Evolutionary conservation across 371 early-diverging fungal genomes (phyloP).

Genomic region (Rhizomucor miehei): DNA sequence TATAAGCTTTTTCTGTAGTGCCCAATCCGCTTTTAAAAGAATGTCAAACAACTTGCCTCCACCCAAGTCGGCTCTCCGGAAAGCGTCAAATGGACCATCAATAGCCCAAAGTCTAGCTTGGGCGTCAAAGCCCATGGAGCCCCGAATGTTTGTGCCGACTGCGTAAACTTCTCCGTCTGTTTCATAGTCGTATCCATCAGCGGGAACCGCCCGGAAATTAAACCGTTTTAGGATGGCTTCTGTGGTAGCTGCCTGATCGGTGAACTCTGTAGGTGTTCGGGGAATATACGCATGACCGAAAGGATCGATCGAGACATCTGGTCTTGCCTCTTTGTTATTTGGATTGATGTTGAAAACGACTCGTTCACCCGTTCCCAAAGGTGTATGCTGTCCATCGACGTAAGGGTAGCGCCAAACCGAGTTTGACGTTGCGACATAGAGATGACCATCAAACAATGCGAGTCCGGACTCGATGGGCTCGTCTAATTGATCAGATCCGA

Average conservation of each 20-base stretch:
- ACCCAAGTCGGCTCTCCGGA: conserved; percentile 18
- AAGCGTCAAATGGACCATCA: conserved; percentile 21
- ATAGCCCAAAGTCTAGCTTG: conserved; percentile 46
- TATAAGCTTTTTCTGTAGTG: too few relatives aligned
- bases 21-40: too few relatives aligned
- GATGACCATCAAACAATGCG: conserved; percentile 18
- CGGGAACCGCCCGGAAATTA: conserved; percentile 32
- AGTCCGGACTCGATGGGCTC: conserved; percentile 23
- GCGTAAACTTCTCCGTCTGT: conserved; percentile 35
- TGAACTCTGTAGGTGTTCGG: conserved; percentile 16
- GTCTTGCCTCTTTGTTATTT: conserved; percentile 4
- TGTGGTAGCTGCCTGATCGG: conserved; percentile 7
- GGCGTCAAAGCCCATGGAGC: conserved; percentile 40
- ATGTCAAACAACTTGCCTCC: conserved; percentile 4
- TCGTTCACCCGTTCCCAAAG: conserved; percentile 18
- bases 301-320: conserved; percentile 38
- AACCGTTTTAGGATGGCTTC: conserved; percentile 41
- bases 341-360: conserved; percentile 27
- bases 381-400: conserved; percentile 41
- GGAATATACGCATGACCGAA: conserved; percentile 38
- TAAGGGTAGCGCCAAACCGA: conserved; percentile 37
- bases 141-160: conserved; percentile 33
- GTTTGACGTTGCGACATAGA: conserved; percentile 32
- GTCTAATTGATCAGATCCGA: conserved; percentile 7
- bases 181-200: conserved; percentile 34